These are phyloP conservation scores for Hymenochaete sp. DNA, from an alignment of 1,284 basidiomycete species.

Conservation along the genomic window DNA sequence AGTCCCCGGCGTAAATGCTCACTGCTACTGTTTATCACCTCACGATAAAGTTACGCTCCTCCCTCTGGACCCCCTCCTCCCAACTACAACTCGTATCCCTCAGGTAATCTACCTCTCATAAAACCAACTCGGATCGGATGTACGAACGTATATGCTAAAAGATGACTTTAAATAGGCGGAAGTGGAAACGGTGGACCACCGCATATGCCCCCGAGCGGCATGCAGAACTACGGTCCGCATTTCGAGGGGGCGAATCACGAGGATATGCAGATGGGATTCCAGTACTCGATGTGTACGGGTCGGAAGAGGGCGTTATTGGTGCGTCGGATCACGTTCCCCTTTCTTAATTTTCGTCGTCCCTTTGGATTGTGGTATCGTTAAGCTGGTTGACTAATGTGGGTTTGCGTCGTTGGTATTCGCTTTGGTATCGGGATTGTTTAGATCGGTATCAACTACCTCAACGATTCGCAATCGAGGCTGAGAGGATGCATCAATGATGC, in stretches of 20 bases:
- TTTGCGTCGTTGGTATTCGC: slow-evolving; percentile 4
- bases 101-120: slow-evolving; percentile 15
- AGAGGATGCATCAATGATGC: slow-evolving; percentile 87
- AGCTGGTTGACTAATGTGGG: not conserved
- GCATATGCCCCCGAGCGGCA: slow-evolving; percentile 49
- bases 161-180: slow-evolving; percentile 20
- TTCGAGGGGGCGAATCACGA: slow-evolving; percentile 41
- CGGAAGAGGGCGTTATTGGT: slow-evolving; percentile 76
- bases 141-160: not conserved
- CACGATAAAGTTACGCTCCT: not conserved
- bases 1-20: not conserved
- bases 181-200: slow-evolving; percentile 26
- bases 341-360: not conserved
- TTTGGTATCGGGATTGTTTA: slow-evolving; percentile 25
- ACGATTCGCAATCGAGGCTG: slow-evolving; percentile 49
- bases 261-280: slow-evolving; percentile 43
- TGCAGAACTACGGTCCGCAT: slow-evolving; percentile 64
- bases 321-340: too few species aligned
- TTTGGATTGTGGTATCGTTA: slow-evolving; percentile 3
- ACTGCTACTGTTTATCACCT: not conserved
- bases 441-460: slow-evolving; percentile 81
- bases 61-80: slow-evolving; percentile 17
- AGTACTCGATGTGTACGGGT: slow-evolving; percentile 80
- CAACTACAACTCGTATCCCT: slow-evolving; percentile 15
- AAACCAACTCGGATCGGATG: not conserved